phyloP scores from a whole-genome alignment of 495 filamentous ascomycete genomes.

The Lichina pygmaea region DNA sequence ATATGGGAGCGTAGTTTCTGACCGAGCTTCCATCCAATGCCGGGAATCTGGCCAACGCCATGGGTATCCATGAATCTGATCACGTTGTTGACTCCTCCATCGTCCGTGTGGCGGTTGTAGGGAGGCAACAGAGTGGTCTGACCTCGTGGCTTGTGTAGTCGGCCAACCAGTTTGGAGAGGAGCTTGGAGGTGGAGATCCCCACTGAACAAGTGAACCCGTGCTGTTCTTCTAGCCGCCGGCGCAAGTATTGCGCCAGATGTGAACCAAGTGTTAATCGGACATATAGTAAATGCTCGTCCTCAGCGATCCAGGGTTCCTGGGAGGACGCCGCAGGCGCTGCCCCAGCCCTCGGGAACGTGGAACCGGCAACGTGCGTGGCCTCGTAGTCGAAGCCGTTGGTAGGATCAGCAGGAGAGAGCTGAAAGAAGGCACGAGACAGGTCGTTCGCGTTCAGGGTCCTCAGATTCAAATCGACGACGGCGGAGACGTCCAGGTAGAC shows the following conservation, averaged over 20 bases:
- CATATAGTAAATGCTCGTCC: slow-evolving; percentile 13
- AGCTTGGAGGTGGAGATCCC: slow-evolving; percentile 70
- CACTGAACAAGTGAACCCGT: slow-evolving; percentile 66
- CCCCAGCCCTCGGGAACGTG: slow-evolving; percentile 18
- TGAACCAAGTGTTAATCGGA: slow-evolving; percentile 36
- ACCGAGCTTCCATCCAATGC: slow-evolving; percentile 58
- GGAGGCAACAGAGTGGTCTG: slow-evolving; percentile 63
- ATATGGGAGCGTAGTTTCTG: slow-evolving; percentile 38
- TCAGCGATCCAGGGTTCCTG: not conserved
- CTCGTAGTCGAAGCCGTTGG: slow-evolving; percentile 52
- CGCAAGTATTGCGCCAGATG: slow-evolving; percentile 54
- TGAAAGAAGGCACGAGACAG: slow-evolving; percentile 50
- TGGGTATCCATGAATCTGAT: slow-evolving; percentile 44
- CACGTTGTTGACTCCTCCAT: slow-evolving; percentile 20
- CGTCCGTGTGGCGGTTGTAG: slow-evolving; percentile 11
- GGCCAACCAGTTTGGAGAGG: slow-evolving; percentile 62
- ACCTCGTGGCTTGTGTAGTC: slow-evolving; percentile 56
- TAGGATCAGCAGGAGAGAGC: slow-evolving; percentile 48
- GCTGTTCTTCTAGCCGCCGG: slow-evolving; percentile 39
- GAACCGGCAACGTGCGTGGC: slow-evolving; percentile 31
- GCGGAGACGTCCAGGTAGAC: slow-evolving; percentile 61
- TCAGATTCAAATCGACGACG: slow-evolving; percentile 53
- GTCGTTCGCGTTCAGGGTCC: slow-evolving; percentile 37
- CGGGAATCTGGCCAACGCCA: slow-evolving; percentile 59
- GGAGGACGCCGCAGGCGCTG: not conserved